Base-by-base conservation (phyloP, 768 basidiomycete species). In the Stropharia rugosoannulata region DNA sequence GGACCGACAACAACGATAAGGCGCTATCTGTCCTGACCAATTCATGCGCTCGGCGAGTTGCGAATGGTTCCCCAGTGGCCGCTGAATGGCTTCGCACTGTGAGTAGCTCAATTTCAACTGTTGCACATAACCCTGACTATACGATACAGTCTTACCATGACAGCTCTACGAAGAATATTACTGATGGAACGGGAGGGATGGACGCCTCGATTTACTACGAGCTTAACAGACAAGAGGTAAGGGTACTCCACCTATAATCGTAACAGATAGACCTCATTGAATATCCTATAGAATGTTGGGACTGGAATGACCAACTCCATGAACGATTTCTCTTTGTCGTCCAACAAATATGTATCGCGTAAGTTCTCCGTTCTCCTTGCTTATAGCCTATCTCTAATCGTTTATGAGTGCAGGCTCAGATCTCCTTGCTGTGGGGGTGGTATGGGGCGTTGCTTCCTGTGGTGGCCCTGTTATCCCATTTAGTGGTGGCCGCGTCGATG, bases 281-380 rank as follows among this genome's bases (percentile, higher is more conserved):
- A 10, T 25, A 25, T 27, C 5, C 36, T 29, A 18, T 29, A 78
- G 76, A 80, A 79, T 56, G 66, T 70, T 35, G 76, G 77, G 13
- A 58, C 58, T 5, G 77, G 73, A n/a, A 73, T 77, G 63, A 66
- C 59, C 18, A 61, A 65, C 38, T 69, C 75, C 2, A 51, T 74
- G 46, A 64, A 61, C 27, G 75, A 77, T 58, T 75, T 77, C 40
- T 59, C 64, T 32, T 59, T 61, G 1, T 72, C 70, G 46, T 67
- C 73, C 1, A 76, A 69, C 54, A 75, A 74, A 69, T 77, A 77
- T 54, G 62, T 76, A 15, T 73, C 74, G 19, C 66, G 78, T 76
- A 37, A 42, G 74, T 32, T 32, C 6, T 32, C 29, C 22, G 70
- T 13, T 27, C n/a, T 12, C 8, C n/a, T 22, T 19, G 13, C 18